A percentile compares a stretch with the other conserved stretches of the same genome.
phyloP scores from a whole-genome alignment of 129 eudicot species.

The Lactuca sativa region DNA sequence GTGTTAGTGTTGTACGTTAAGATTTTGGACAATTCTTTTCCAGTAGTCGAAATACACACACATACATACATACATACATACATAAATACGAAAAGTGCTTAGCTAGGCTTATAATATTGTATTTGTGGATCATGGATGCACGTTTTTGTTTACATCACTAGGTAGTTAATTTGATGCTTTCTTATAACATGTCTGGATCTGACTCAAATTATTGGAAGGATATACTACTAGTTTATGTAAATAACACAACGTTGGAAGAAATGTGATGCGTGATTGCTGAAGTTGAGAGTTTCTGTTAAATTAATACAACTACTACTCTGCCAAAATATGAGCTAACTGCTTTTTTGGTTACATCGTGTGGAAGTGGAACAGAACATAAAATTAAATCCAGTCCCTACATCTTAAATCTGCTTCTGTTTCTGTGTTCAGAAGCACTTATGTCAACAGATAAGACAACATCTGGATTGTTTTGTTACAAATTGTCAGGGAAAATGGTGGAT shows the following conservation, averaged over 20 bases:
- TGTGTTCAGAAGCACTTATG: slow-evolving; percentile 1
- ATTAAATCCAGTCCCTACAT: slow-evolving; percentile 16
- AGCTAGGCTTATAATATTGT: background rate
- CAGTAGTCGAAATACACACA: too few relatives aligned
- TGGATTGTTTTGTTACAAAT: slow-evolving; percentile 28
- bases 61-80: too few relatives aligned
- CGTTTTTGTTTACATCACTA: background rate
- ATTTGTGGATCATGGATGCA: background rate
- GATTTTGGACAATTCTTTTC: too few relatives aligned
- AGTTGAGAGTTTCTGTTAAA: slow-evolving; percentile 6
- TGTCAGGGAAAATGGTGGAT: slow-evolving; percentile 57
- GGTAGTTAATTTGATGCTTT: too few relatives aligned
- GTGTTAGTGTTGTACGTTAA: too few relatives aligned
- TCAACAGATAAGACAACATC: background rate
- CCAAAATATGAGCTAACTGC: slow-evolving; percentile 17
- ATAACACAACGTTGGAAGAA: slow-evolving; percentile 2
- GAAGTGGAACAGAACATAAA: slow-evolving; percentile 16
- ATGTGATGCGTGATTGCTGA: slow-evolving; percentile 1
- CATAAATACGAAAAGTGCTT: background rate
- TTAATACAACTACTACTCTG: slow-evolving; percentile 20
- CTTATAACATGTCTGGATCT: too few relatives aligned
- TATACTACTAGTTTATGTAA: slow-evolving; percentile 6
- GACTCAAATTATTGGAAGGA: slow-evolving; percentile 9
- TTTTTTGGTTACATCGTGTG: slow-evolving; percentile 24
- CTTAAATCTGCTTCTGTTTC: slow-evolving; percentile 1